A percentile compares a stretch with the other conserved stretches of the same genome.
phyloP scores from a whole-genome alignment of 805 yeast species.

The Candida odintsovae region DNA sequence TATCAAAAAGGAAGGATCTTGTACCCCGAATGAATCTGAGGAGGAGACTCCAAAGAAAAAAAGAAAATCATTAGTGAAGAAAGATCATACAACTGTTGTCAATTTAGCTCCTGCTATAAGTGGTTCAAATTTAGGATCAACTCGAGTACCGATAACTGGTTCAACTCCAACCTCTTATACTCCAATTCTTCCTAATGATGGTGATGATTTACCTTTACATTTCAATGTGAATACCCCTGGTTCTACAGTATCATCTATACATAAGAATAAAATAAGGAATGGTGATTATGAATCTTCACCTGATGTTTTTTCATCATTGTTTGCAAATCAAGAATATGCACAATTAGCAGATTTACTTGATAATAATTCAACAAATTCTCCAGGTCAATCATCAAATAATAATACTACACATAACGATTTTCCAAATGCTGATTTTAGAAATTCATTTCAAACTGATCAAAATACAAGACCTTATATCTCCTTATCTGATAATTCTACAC shows the following conservation, averaged over 20 bases:
- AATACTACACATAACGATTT: conserved; percentile 7
- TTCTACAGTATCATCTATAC: background rate
- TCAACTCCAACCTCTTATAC: background rate
- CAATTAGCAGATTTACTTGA: conserved; percentile 36
- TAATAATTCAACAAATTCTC: conserved; percentile 12
- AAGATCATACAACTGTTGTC: background rate
- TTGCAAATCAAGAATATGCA: conserved; percentile 37
- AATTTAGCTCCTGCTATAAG: no score
- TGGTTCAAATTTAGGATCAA: no score
- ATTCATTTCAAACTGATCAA: conserved; percentile 23
- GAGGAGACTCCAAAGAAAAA: background rate
- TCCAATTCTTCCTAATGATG: background rate
- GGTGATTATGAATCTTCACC: conserved; percentile 15
- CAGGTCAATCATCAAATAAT: conserved; percentile 18
- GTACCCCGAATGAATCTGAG: background rate
- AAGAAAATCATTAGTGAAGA: background rate
- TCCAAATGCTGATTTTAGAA: conserved; percentile 21
- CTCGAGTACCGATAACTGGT: background rate
- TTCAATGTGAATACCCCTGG: background rate
- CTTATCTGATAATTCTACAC: conserved; percentile 21
- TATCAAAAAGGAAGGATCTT: background rate
- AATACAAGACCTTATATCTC: conserved; percentile 25
- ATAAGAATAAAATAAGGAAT: background rate
- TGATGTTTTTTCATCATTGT: conserved; percentile 24
- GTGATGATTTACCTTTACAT: background rate